These are phyloP conservation scores for Helotiales sp. DNA, from an alignment of 2,329 filamentous ascomycete species.

Conservation along the genomic window DNA sequence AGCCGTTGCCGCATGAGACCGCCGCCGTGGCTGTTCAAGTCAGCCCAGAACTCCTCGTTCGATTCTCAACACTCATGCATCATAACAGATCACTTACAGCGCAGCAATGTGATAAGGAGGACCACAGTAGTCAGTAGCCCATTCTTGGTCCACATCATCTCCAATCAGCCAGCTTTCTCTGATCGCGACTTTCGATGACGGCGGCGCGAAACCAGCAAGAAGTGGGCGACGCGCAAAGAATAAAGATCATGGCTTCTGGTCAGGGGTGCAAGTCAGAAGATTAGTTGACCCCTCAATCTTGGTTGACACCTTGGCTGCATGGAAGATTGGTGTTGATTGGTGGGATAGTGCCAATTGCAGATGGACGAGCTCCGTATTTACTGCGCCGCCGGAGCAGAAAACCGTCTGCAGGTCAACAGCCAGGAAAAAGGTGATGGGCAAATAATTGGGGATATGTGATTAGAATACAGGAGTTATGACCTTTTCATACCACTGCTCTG, in stretches of 20 bases:
- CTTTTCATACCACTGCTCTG: no score
- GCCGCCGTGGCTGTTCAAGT: neutral
- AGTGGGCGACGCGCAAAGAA: neutral
- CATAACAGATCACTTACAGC: neutral
- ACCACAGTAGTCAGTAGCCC: neutral
- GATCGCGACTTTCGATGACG: neutral
- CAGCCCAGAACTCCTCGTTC: neutral
- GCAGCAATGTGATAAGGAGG: neutral
- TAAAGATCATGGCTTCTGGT: neutral
- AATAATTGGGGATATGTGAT: no score
- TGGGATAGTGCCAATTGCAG: neutral
- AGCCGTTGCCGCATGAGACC: neutral
- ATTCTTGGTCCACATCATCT: neutral
- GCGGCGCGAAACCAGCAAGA: neutral
- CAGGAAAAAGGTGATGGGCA: no score
- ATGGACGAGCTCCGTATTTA: neutral
- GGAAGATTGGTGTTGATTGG: neutral
- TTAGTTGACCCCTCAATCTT: neutral
- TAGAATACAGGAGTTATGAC: no score
- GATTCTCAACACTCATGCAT: neutral
- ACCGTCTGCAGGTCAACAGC: no score
- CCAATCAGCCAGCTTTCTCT: no score
- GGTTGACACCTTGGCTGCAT: neutral
- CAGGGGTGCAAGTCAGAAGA: neutral
- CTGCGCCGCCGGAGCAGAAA: neutral